phyloP scores from a whole-genome alignment of 192 early-diverging fungal species.

The Helicostylum pulchrum region DNA sequence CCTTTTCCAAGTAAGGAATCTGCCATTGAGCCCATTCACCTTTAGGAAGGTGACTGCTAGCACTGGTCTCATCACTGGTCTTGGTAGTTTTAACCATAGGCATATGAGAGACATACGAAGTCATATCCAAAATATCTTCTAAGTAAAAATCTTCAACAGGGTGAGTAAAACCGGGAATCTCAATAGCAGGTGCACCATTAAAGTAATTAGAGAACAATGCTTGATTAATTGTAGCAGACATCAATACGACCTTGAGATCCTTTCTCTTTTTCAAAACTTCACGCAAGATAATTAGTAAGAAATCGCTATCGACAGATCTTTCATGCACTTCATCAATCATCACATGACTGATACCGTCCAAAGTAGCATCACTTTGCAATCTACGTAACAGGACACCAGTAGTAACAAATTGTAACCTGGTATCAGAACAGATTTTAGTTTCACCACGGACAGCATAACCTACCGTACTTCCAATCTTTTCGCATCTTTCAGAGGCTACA shows the following conservation, averaged over 20 bases:
- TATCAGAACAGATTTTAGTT: slow-evolving; percentile 30
- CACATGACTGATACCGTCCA: slow-evolving; percentile 68
- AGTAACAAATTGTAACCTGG: slow-evolving; percentile 29
- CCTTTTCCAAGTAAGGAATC: slow-evolving; percentile 33
- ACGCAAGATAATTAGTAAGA: slow-evolving; percentile 64
- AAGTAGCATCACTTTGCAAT: slow-evolving; percentile 57
- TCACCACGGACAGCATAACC: slow-evolving; percentile 40
- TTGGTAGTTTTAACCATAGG: slow-evolving; percentile 11
- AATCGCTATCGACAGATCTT: slow-evolving; percentile 70
- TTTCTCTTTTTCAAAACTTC: slow-evolving; percentile 49
- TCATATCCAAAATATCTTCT: slow-evolving; percentile 66
- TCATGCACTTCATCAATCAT: slow-evolving; percentile 85
- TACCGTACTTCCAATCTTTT: slow-evolving; percentile 24
- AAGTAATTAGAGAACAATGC: slow-evolving; percentile 60
- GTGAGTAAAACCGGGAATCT: slow-evolving; percentile 75
- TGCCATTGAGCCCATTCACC: slow-evolving; percentile 44
- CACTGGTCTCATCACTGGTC: slow-evolving; percentile 29
- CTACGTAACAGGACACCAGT: slow-evolving; percentile 71
- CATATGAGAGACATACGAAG: slow-evolving; percentile 48
- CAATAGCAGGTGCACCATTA: slow-evolving; percentile 54
- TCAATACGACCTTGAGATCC: slow-evolving; percentile 64
- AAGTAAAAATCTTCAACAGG: slow-evolving; percentile 66
- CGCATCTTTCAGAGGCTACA: slow-evolving; percentile 34
- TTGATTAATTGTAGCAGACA: slow-evolving; percentile 77
- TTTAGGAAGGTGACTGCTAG: neutral